Percentiles rank a stretch among this genome's conserved stretches.
Evolutionary conservation across 1,284 basidiomycete species (phyloP).

Genomic region (Boletus sp.): DNA sequence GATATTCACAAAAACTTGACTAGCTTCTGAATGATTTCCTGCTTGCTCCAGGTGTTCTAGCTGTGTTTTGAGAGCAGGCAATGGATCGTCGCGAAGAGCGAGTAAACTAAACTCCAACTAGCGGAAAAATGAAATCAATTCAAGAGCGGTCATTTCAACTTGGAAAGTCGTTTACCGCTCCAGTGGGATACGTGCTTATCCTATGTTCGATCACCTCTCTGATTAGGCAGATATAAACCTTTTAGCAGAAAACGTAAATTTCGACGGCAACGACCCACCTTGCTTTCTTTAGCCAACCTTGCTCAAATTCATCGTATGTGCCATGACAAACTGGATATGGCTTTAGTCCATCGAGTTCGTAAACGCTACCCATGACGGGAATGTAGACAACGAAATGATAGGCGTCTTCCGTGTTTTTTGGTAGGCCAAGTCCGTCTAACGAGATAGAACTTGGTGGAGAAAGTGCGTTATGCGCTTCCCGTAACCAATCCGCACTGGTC

Average conservation of each 20-base stretch:
- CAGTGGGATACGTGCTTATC: constrained; percentile 83
- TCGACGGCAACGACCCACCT: constrained; percentile 40
- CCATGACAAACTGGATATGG: constrained; percentile 77
- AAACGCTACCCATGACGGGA: constrained; percentile 76
- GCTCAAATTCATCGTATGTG: constrained; percentile 55
- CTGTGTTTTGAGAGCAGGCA: constrained; percentile 61
- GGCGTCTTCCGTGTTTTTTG: constrained; percentile 78
- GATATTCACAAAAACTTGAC: constrained; percentile 58
- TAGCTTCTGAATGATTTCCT: constrained; percentile 44
- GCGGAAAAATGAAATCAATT: constrained; percentile 11
- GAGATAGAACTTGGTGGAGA: constrained; percentile 84
- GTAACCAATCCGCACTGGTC: constrained; percentile 81
- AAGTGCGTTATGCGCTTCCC: constrained; percentile 84
- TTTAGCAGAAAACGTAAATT: neutral
- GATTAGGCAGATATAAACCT: constrained; percentile 16
- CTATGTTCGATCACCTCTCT: constrained; percentile 81
- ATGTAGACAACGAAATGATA: constrained; percentile 93
- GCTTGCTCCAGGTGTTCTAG: constrained; percentile 46
- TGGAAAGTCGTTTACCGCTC: constrained; percentile 56
- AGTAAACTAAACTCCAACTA: constrained; percentile 90
- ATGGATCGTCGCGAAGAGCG: constrained; percentile 75
- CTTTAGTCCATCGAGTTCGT: constrained; percentile 90
- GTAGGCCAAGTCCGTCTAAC: constrained; percentile 67
- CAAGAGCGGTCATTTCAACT: constrained; percentile 1
- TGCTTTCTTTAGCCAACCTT: constrained; percentile 79